Evolutionary conservation across 208 protist genomes (phyloP).

Genomic region (Perkinsela sp.): DNA sequence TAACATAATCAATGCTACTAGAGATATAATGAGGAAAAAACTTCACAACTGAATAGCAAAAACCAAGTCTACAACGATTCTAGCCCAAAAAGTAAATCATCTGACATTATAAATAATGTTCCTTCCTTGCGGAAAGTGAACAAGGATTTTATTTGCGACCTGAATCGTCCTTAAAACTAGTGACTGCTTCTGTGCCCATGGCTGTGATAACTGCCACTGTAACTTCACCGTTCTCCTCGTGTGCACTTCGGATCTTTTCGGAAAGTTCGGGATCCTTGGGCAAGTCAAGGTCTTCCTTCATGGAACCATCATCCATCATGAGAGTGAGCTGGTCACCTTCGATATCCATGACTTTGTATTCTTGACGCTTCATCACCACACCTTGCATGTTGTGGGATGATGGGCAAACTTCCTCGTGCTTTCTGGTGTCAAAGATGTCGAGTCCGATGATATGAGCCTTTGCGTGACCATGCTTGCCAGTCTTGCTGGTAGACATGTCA

Average conservation of each 20-base stretch:
- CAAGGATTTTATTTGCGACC: not conserved
- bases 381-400: constrained; percentile 88
- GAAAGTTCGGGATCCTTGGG: constrained; percentile 63
- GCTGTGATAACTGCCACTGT: constrained; percentile 68
- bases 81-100: too few relatives aligned
- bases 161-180: constrained; percentile 62
- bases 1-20: too few relatives aligned
- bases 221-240: constrained; percentile 72
- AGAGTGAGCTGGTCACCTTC: constrained; percentile 65
- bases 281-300: constrained; percentile 75
- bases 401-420: constrained; percentile 84
- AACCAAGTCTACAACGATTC: too few relatives aligned
- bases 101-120: too few relatives aligned
- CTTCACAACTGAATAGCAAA: too few relatives aligned
- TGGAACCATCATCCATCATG: constrained; percentile 68
- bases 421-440: constrained; percentile 93
- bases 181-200: constrained; percentile 76
- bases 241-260: constrained; percentile 55
- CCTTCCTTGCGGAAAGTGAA: too few relatives aligned
- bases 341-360: constrained; percentile 77
- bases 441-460: constrained; percentile 87
- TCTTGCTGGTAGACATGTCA: constrained; percentile 89
- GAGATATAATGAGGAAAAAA: too few relatives aligned
- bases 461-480: constrained; percentile 94
- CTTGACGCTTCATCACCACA: constrained; percentile 73